A percentile compares a stretch with the other conserved stretches of the same genome.
These are phyloP conservation scores for Geotrichum reessii DNA, from an alignment of 1,139 yeast genomes.

Conservation along the genomic window DNA sequence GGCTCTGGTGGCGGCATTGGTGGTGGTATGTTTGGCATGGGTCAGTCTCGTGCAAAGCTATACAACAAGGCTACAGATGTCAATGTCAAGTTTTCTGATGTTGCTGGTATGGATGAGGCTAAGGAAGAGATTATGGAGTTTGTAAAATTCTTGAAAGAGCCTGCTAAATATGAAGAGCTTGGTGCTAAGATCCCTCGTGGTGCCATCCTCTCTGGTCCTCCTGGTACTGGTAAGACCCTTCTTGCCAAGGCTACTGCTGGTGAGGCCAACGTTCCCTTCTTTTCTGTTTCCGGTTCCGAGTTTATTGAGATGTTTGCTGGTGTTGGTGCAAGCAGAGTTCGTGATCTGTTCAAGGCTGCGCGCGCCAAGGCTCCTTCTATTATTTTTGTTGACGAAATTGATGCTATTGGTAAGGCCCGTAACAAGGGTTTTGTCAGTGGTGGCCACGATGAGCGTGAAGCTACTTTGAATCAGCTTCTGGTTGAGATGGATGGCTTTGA, in stretches of 20 bases:
- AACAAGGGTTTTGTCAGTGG: too few relatives aligned
- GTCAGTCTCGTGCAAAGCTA: too few relatives aligned
- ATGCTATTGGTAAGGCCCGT: constrained; percentile 97
- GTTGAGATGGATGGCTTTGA: constrained; percentile 97
- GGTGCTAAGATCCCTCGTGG: constrained; percentile 98
- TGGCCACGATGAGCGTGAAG: constrained; percentile 97
- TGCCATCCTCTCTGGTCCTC: constrained; percentile 94
- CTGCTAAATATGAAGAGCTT: constrained; percentile 88
- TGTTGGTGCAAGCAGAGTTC: constrained; percentile 96
- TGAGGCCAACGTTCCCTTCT: constrained; percentile 98
- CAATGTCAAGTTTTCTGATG: constrained; percentile 80
- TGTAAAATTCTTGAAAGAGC: constrained; percentile 93
- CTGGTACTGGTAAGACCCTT: constrained; percentile 98
- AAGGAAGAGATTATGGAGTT: constrained; percentile 94
- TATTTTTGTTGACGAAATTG: constrained; percentile 91
- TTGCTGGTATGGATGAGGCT: constrained; percentile 97
- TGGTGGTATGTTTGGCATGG: constrained; percentile 31
- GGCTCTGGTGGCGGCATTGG: constrained; percentile 54
- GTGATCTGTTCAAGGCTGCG: constrained; percentile 90
- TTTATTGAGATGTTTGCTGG: constrained; percentile 98
- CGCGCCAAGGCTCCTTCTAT: constrained; percentile 95
- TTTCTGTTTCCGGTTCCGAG: constrained; percentile 97
- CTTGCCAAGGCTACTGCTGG: constrained; percentile 98
- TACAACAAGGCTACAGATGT: constrained; percentile 31
- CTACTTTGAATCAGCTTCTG: constrained; percentile 88